Evolutionary conservation across 2,329 filamentous ascomycete genomes (phyloP).

Genomic region (Dryadomyces quercivorus): DNA sequence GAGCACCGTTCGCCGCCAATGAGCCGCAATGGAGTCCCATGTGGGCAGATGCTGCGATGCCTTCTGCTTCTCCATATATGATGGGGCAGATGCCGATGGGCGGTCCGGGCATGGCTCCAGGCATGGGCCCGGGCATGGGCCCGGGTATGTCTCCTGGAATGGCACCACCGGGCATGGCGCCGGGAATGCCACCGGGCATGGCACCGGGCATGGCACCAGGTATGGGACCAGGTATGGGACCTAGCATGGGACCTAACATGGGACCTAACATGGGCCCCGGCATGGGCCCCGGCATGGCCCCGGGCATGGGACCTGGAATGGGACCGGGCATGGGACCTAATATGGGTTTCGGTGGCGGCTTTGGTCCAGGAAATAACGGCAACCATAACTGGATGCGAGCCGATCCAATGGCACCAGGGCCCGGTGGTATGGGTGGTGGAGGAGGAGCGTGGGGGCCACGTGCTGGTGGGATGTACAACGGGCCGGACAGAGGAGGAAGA

Average conservation of each 20-base stretch:
- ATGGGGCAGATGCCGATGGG: not conserved
- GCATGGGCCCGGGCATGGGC: not conserved
- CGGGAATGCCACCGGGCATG: not conserved
- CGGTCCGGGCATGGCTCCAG: not conserved
- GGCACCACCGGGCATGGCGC: too few relatives aligned
- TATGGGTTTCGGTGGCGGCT: not conserved
- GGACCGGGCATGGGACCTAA: not conserved
- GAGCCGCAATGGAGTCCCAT: not conserved
- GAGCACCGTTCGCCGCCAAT: not conserved
- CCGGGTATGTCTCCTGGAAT: not conserved
- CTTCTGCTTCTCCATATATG: not conserved
- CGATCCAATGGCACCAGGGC: not conserved
- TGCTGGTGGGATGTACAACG: not conserved
- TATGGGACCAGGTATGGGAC: not conserved
- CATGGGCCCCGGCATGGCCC: not conserved
- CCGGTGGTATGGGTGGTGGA: not conserved
- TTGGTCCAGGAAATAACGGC: not conserved
- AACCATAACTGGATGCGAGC: not conserved
- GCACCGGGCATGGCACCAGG: not conserved
- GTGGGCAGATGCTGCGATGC: not conserved
- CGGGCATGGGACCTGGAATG: not conserved
- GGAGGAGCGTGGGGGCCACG: not conserved
- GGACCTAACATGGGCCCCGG: not conserved
- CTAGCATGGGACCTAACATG: not conserved
- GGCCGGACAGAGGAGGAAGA: not conserved